Percentiles rank a stretch among this genome's conserved stretches.
These are phyloP conservation scores for Pochonia chlamydosporia DNA, from an alignment of 2,329 filamentous ascomycete species.

Conservation along the genomic window DNA sequence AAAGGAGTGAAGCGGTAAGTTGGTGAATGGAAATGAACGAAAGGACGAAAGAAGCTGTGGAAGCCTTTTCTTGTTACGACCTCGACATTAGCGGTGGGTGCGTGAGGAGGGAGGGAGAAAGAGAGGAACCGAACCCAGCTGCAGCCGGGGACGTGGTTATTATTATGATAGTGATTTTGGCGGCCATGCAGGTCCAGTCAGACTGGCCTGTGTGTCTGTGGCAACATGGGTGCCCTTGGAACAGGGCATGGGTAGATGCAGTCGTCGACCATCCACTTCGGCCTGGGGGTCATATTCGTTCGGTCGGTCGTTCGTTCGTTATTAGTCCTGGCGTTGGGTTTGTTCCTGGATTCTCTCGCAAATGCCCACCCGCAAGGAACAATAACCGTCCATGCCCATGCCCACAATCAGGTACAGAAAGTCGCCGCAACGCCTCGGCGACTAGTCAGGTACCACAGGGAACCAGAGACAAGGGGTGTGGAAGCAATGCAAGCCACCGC, in stretches of 20 bases:
- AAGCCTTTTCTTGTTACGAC: slow-evolving; percentile 44
- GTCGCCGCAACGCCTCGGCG: not conserved
- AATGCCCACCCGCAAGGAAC: too few species aligned
- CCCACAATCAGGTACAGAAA: slow-evolving; percentile 14
- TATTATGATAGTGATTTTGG: not conserved
- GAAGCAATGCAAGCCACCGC: slow-evolving; percentile 15
- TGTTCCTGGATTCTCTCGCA: too few species aligned
- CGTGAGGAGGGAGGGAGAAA: slow-evolving; percentile 31
- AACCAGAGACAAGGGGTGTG: slow-evolving; percentile 1
- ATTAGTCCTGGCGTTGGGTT: too few species aligned
- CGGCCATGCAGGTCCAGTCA: not conserved
- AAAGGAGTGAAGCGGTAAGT: slow-evolving; percentile 78
- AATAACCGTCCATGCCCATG: too few species aligned
- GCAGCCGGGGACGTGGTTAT: not conserved
- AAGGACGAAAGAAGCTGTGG: slow-evolving; percentile 43
- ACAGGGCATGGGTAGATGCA: too few species aligned
- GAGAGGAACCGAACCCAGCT: slow-evolving; percentile 22
- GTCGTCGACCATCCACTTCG: too few species aligned
- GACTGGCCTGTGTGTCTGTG: too few species aligned
- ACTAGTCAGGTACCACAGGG: slow-evolving; percentile 10
- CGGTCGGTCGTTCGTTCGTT: too few species aligned
- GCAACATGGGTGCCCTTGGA: too few species aligned
- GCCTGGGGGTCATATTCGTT: too few species aligned
- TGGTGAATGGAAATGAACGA: slow-evolving; percentile 35
- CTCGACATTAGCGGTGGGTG: slow-evolving; percentile 38